Evolutionary conservation across 208 protist species (phyloP), one percentile per base, ranked within the genome.

Genomic region (Acanthamoeba castellanii): DNA sequence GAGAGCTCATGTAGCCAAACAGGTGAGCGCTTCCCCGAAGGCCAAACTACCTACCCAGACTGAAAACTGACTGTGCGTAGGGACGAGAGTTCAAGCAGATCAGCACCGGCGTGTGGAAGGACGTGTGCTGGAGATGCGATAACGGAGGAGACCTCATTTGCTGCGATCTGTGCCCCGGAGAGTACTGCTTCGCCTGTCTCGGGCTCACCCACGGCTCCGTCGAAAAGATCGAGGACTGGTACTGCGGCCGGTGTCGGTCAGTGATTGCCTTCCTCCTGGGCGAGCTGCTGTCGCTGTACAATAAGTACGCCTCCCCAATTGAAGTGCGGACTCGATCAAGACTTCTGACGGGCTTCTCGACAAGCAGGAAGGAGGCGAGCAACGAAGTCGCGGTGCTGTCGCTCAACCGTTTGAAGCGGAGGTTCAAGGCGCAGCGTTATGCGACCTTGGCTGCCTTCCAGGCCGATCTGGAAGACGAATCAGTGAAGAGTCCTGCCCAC

Each of bases 61-160:
- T 34, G 3, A 11, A 74, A 7, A 25, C 13, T 22, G 9, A 13
- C 25, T 3, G 2, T 74, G 66, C 4, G 66, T 25, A 74, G 66
- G 32, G 11, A 30, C 25, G 66, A 6, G 66, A 74, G 32, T 18
- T 74, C 30, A 81, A 81, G 72, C 72, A 81, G 37, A 7, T 20
- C 7, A 81, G 72, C 14, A 18, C 32, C 25, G 72, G 37, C 1
- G 37, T 47, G 16, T 81, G 72, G 72, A 81, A 81, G 37, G 72
- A 81, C 72, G 72, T 81, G 6, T 81, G 72, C 72, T 81, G 72
- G 72, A 2, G 72, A 11, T 81, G 72, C 32, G 32, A 81, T 45
- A 81, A 81, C 34, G 72, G 72, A 37, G 72, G 72, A 9, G 72
- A 81, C 72, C 72, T 81, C 37, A 81, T 81, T 13, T 81, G 72